Evolutionary conservation across 2,329 filamentous ascomycete species (phyloP).

Genomic region (Phyllosticta citribraziliensis): DNA sequence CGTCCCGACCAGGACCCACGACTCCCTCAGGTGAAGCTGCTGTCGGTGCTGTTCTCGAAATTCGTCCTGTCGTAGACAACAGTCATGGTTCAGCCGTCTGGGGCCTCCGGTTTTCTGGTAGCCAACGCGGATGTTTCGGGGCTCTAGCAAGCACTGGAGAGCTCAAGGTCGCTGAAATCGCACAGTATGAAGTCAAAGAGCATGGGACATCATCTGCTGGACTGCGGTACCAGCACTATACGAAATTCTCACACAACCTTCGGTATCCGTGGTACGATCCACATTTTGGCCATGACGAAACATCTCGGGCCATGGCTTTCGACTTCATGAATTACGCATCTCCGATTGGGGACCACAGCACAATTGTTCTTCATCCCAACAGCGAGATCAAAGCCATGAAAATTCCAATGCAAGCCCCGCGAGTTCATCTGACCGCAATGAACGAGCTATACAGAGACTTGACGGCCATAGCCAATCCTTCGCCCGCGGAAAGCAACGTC

Average conservation of each 20-base stretch:
- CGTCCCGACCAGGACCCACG: constrained; percentile 21
- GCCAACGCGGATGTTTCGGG: constrained; percentile 47
- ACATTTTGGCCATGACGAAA: constrained; percentile 33
- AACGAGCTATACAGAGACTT: constrained; percentile 32
- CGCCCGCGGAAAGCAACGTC: constrained; percentile 18
- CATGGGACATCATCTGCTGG: neutral
- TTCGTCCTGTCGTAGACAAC: constrained; percentile 44
- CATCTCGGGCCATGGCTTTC: constrained; percentile 46
- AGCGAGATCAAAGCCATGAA: constrained; percentile 41
- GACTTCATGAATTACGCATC: constrained; percentile 46
- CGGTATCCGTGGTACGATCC: constrained; percentile 38
- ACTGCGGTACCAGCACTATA: constrained; percentile 31
- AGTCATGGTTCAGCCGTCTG: constrained; percentile 44
- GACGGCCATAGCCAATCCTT: constrained; percentile 23
- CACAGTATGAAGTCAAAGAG: constrained; percentile 35
- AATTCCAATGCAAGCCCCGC: constrained; percentile 33
- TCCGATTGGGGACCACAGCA: constrained; percentile 37
- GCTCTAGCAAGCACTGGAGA: constrained; percentile 51
- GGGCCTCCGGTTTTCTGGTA: constrained; percentile 52
- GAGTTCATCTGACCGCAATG: constrained; percentile 33
- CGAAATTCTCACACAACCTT: constrained; percentile 33
- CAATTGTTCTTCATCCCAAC: constrained; percentile 44
- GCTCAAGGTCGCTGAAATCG: constrained; percentile 46
- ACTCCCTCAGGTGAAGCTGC: constrained; percentile 43
- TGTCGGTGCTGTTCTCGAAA: constrained; percentile 45